These are phyloP conservation scores for Hyaloscypha finlandica DNA, from an alignment of 495 filamentous ascomycete genomes.

Conservation along the genomic window DNA sequence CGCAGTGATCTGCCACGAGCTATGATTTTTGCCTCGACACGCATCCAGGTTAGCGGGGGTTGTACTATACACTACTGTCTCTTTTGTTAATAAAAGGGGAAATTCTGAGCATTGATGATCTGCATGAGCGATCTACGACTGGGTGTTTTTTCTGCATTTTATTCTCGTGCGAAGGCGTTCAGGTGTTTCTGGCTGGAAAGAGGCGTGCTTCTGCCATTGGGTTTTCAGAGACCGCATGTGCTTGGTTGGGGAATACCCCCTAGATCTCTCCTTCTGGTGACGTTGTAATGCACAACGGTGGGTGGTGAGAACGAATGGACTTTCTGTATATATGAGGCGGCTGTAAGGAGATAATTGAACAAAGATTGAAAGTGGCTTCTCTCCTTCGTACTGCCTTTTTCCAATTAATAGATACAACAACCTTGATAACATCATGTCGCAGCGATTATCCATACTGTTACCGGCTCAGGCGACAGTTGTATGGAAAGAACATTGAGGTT, in stretches of 20 bases:
- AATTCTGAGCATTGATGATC: conserved; percentile 32
- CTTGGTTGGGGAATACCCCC: conserved; percentile 9
- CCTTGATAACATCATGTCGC: too few species aligned
- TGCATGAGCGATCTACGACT: conserved; percentile 36
- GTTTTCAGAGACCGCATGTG: conserved; percentile 1
- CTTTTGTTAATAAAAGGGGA: conserved; percentile 30
- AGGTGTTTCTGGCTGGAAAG: conserved; percentile 16
- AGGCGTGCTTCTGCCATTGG: background rate
- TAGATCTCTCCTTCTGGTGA: conserved; percentile 23
- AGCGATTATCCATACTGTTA: too few species aligned
- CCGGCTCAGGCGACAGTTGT: too few species aligned
- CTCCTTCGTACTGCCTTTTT: background rate
- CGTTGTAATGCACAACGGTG: conserved; percentile 10
- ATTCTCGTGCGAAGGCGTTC: conserved; percentile 30
- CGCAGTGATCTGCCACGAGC: conserved; percentile 18
- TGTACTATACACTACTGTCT: conserved; percentile 31
- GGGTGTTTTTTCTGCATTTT: conserved; percentile 28
- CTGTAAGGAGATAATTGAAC: conserved; percentile 26
- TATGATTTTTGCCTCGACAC: conserved; percentile 10
- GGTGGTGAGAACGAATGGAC: conserved; percentile 4
- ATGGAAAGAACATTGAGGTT: too few species aligned
- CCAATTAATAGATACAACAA: too few species aligned
- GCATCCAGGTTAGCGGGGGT: background rate
- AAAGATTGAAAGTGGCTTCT: conserved; percentile 1
- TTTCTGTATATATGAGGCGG: conserved; percentile 32